Evolutionary conservation across 208 protist genomes (phyloP), one percentile per base, ranked within the genome.

Genomic region (Leishmania aethiopica): DNA sequence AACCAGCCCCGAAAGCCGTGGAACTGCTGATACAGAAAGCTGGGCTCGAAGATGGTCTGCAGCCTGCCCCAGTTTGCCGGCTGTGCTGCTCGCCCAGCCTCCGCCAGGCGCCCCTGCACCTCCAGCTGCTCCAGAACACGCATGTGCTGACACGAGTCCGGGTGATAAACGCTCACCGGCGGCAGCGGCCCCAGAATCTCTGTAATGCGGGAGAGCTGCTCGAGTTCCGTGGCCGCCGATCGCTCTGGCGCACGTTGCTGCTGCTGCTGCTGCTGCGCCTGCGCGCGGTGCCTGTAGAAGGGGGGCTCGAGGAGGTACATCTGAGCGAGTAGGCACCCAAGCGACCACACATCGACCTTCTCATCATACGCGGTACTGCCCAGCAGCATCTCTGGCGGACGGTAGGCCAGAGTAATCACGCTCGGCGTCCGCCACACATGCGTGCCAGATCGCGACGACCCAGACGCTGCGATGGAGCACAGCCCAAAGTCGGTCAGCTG

Each of bases 261-360:
- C 42, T 84, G 82, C 66, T 82, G 80, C 32, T 84, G 70, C 75
- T 80, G 84, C 64, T 76, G 79, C 45, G 64, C 64, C 59, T 69
- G 76, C 25, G 49, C n/a, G 62, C 71, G 80, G 37, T 80, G 79
- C 28, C 88, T 77, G 59, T 97, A 91, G 70, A 99, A 96, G 5
- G 98, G 97, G 25, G 90, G 91, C 55, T 89, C 85, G 35, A 87
- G 88, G 10, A 97, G 89, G 84, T 95, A 96, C 86, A 99, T 93
- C 94, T 99, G 99, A 10, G 98, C 97, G 69, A 99, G 92, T 51
- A 99, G 91, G 84, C 97, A 99, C 22, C 98, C 98, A 45, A 98
- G 80, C 7, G 93, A 97, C 96, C 98, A 99, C 35, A 99, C 87
- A 83, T 99, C 98, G 0, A 99, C 93, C 71, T 95, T 94, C 28